A percentile compares a stretch with the other conserved stretches of the same genome.
These are phyloP conservation scores for Penicillium canescens DNA, from an alignment of 495 filamentous ascomycete species.

Conservation along the genomic window DNA sequence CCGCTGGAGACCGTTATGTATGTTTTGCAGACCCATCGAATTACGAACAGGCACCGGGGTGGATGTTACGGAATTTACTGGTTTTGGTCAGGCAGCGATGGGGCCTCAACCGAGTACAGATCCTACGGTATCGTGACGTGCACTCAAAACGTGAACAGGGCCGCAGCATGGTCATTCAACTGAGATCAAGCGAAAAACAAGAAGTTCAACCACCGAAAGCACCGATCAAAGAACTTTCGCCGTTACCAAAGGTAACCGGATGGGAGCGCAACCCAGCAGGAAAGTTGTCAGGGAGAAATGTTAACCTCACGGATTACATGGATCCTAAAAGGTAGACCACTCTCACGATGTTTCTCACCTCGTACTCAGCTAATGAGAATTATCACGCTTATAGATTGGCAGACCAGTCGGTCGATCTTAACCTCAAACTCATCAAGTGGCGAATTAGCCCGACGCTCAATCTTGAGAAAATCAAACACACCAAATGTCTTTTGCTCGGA, in stretches of 20 bases:
- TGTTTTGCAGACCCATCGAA: constrained; percentile 92
- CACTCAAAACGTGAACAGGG: constrained; percentile 73
- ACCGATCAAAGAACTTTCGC: constrained; percentile 25
- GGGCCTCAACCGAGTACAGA: constrained; percentile 71
- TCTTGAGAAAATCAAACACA: constrained; percentile 84
- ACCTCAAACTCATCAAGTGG: constrained; percentile 99
- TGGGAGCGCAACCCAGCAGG: constrained; percentile 85
- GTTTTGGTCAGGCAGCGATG: constrained; percentile 83
- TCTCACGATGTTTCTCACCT: too few species aligned
- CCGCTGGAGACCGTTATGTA: constrained; percentile 71
- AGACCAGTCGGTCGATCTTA: constrained; percentile 95
- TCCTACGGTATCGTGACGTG: constrained; percentile 88
- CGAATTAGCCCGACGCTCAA: constrained; percentile 85
- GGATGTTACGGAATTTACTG: constrained; percentile 89
- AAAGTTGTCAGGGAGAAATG: constrained; percentile 72
- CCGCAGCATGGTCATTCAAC: constrained; percentile 72
- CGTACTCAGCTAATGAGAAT: not conserved
- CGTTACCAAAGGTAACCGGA: constrained; percentile 85
- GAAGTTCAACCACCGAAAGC: constrained; percentile 19
- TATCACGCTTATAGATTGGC: constrained; percentile 56
- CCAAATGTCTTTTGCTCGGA: constrained; percentile 90
- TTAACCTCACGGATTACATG: constrained; percentile 87
- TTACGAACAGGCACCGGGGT: constrained; percentile 80
- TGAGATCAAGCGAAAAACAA: constrained; percentile 53
- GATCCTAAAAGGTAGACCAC: constrained; percentile 66